Base-by-base conservation (phyloP, 768 basidiomycete genomes). In the Calvatia gigantea region DNA sequence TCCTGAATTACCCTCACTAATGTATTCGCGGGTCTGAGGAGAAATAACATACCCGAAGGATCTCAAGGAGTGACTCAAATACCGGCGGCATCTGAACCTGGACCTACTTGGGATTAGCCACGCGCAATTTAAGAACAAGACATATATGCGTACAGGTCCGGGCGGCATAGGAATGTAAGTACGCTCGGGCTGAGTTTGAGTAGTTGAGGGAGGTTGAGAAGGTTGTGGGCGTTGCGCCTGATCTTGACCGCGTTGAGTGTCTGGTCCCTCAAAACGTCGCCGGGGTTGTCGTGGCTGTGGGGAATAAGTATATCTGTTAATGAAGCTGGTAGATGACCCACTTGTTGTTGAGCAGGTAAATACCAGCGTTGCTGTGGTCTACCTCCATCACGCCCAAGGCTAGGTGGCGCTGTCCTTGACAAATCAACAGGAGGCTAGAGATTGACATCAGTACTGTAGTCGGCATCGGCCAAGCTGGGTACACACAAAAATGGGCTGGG, bases 41-140 rank as follows among this genome's bases (percentile, higher is more conserved):
- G n/a, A 19, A 17, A 23, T 27, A 17, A 61, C 79, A 60, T 62
- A 88, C 89, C 54, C 87, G 72, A 23, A 89, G 69, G 55, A 91
- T 78, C 41, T 80, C 76, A 76, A 92, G 79, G 53, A 91, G 73
- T 0, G 85, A 83, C 49, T 88, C 82, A 54, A 89, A 88, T 1
- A 86, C 59, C 2, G 76, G 72, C 2, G 86, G 86, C 3, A 88
- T 55, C 60, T 84, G 79, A 11, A 87, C 80, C 51, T 82, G 71
- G 25, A 83, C 80, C 86, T 87, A 58, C 14, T 35, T 21, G 49
- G 59, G 8, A 44, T 51, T 28, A 64, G 32, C 28, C 31, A 44
- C 51, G n/a, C 23, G n/a, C 25, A 14, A 8, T 35, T 51, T 6
- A 37, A 27, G 31, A 7, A 3, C 41, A 50, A 79, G 75, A 33